Evolutionary conservation across 176 grass and related monocot species (phyloP), one percentile per base, ranked within the genome.

Genomic region (Phragmites australis): DNA sequence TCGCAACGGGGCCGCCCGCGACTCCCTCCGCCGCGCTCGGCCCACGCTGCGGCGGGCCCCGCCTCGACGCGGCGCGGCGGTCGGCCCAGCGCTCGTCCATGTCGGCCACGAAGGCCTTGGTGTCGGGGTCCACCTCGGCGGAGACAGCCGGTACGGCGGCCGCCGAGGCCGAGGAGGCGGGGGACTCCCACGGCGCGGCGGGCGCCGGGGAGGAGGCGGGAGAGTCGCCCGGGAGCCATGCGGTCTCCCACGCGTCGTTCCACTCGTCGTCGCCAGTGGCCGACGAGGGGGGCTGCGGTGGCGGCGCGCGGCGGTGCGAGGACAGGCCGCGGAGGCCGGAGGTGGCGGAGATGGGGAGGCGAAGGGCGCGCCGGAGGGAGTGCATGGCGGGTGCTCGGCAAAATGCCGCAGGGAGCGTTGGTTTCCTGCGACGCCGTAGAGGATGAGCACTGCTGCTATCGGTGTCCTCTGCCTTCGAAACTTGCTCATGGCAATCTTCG

Each of bases 201-300:
- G 84, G 46, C 18, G 88, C 87, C 23, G 91, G 75, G 66, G 88
- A 84, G 47, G 65, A 68, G 22, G 88, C 48, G 62, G 85, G 69
- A 21, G 83, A 81, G 67, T 92, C 91, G 59, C 93, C 90, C 6
- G 92, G 92, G 31, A 98, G 96, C 96, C 96, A 98, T 51, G 96
- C 92, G 3, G 88, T 93, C 86, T 98, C 96, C 96, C 96, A 98
- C 25, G 96, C 90, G 75, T 98, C 90, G 88, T 94, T 98, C 96
- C 92, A 98, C 50, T 98, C 92, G 70, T 94, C 92, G 47, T 94
- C 67, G 0, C 90, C 92, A 10, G 88, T 93, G 53, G 75, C 9
- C 11, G 75, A 19, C 1, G 74, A 16, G 25, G 41, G 51, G 27
- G 81, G 26, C 5, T 58, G 62, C 55, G 68, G 50, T 40, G 59